Evolutionary conservation across 2,329 filamentous ascomycete genomes (phyloP), one percentile per base, ranked within the genome.

Genomic region (Alternaria ethzedia): DNA sequence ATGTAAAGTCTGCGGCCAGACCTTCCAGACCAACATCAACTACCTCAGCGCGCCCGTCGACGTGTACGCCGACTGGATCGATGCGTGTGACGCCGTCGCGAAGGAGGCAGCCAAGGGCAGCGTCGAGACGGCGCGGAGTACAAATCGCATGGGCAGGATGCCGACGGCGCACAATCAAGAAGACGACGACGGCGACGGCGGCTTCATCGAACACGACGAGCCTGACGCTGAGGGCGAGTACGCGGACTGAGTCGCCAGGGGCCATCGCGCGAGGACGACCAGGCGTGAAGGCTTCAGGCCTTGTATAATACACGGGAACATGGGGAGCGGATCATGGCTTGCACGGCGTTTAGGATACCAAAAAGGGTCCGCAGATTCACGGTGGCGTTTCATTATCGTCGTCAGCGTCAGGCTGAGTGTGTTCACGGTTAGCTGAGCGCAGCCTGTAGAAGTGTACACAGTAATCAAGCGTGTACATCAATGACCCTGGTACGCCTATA

Each of bases 61-160:
- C 78, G 95, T 99, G 8, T 99, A 99, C 78, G 92, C 93, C 32
- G 96, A 98, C 80, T 99, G 96, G 96, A 93, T 99, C 67, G 96
- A 99, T 82, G 96, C 96, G n/a, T 92, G 90, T 77, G 90, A 93
- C 76, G 85, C 88, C 6, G 90, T 92, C 54, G 89, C 89, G 15
- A 90, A 91, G 75, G 85, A 89, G 64, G 83, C 85, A 20, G 85
- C 83, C 17, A 82, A 79, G 13, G 71, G 71, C 43, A 80, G 76
- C 21, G 74, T 72, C 17, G 75, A 73, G 17, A 69, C 67, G 12
- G 68, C 69, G 32, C 66, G 69, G 50, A 72, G 73, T 26, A 59
- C 59, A n/a, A 70, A 76, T 49, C 74, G 77, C 25, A 70, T 66
- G 54, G 73, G 72, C 6, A 67, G 67, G 17, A 65, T 71, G 46